Evolutionary conservation across 83 land plant genomes (phyloP).

Genomic region (Thuja plicata): DNA sequence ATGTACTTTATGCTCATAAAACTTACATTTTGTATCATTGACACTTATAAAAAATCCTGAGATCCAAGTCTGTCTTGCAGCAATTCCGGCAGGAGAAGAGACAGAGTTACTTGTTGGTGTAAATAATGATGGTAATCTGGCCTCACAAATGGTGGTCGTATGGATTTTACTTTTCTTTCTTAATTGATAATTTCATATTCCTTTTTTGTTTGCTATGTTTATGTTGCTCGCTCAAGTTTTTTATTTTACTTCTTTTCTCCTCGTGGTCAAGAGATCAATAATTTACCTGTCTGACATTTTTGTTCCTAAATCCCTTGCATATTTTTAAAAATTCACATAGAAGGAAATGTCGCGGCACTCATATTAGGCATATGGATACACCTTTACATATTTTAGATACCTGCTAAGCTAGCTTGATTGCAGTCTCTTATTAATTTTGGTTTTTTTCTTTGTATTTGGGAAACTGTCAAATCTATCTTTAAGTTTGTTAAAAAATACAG

Average conservation of each 20-base stretch:
- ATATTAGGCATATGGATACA: background rate
- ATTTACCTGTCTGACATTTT: background rate
- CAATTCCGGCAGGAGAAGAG: constrained; percentile 68
- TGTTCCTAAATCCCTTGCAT: background rate
- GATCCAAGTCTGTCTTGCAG: constrained; percentile 34
- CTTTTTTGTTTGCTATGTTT: constrained; percentile 7
- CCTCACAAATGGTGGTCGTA: background rate
- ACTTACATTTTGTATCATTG: background rate
- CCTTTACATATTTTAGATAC: background rate
- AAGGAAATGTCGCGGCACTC: background rate
- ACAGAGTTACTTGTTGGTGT: constrained; percentile 71
- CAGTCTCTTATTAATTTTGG: background rate
- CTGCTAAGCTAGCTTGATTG: background rate
- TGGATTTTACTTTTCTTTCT: constrained; percentile 10
- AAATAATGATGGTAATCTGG: constrained; percentile 64
- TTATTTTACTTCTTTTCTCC: background rate
- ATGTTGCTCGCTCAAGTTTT: background rate
- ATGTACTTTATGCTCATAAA: background rate
- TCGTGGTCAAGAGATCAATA: background rate
- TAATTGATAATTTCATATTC: background rate
- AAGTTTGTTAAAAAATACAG: constrained; percentile 31
- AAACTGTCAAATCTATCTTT: background rate
- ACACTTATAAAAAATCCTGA: background rate
- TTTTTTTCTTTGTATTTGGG: background rate
- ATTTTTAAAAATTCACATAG: background rate